A percentile compares a stretch with the other conserved stretches of the same genome.
Conservation (phyloP, 2,329 filamentous ascomycete genomes). For the Fusarium scirpi region DNA sequence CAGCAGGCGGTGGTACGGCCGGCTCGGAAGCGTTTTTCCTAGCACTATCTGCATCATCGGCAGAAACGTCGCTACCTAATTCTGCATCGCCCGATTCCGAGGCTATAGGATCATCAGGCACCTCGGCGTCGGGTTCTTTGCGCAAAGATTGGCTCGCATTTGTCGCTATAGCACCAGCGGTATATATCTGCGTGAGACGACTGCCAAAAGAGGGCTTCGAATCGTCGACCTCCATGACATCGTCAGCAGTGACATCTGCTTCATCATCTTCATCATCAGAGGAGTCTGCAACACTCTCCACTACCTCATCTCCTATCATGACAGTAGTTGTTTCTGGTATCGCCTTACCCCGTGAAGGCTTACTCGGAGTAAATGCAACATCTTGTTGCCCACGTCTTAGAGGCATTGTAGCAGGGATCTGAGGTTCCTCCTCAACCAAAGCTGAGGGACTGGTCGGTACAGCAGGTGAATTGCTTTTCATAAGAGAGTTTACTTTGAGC, state of each 20-base stretch:
- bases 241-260: not conserved
- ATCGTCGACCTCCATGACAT: constrained; percentile 7
- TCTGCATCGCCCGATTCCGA: constrained; percentile 7
- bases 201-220: constrained; percentile 38
- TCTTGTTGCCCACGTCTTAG: constrained; percentile 16
- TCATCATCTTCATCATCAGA: not conserved
- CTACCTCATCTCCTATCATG: constrained; percentile 38
- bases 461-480: not conserved
- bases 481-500: constrained; percentile 43
- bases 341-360: constrained; percentile 7
- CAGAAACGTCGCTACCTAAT: not conserved
- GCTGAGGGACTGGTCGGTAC: not conserved
- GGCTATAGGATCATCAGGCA: not conserved
- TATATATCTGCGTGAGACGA: constrained; percentile 37
- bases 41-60: not conserved
- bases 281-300: constrained; percentile 9
- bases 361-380: not conserved
- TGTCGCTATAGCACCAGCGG: constrained; percentile 16
- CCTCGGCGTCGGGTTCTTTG: constrained; percentile 33
- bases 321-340: constrained; percentile 31
- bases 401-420: constrained; percentile 33
- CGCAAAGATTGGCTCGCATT: not conserved
- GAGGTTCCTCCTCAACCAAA: constrained; percentile 22
- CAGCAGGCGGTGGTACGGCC: not conserved
- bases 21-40: not conserved